phyloP scores from a whole-genome alignment of 2,329 filamentous ascomycete genomes.

The Fusarium brevicatenulatum region DNA sequence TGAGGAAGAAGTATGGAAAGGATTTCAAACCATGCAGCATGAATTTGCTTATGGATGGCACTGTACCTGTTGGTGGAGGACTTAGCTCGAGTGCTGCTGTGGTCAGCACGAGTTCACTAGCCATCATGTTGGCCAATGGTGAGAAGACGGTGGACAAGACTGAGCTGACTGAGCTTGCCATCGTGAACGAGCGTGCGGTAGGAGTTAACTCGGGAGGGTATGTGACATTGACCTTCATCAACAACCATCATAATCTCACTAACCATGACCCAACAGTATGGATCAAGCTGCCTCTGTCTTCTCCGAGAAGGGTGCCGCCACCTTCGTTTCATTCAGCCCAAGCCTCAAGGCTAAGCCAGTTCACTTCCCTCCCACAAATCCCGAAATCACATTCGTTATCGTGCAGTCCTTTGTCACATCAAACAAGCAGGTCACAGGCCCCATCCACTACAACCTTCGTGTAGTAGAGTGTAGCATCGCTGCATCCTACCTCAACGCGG shows the following conservation, averaged over 20 bases:
- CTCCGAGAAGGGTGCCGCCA: constrained; percentile 83
- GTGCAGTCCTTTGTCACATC: constrained; percentile 94
- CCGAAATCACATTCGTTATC: constrained; percentile 90
- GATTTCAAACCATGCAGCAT: constrained; percentile 76
- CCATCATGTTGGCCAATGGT: constrained; percentile 87
- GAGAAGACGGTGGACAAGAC: constrained; percentile 85
- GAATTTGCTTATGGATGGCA: constrained; percentile 90
- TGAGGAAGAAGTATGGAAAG: constrained; percentile 72
- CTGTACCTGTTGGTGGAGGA: constrained; percentile 90
- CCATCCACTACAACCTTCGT: constrained; percentile 94
- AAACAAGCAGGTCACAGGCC: constrained; percentile 93
- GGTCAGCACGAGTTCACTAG: constrained; percentile 87
- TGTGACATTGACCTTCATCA: constrained; percentile 44
- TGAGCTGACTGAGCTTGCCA: constrained; percentile 89
- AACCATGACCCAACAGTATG: constrained; percentile 70
- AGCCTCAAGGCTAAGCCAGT: constrained; percentile 80
- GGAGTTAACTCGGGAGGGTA: constrained; percentile 96
- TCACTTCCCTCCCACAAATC: constrained; percentile 81
- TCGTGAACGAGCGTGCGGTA: constrained; percentile 92
- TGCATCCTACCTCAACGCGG: constrained; percentile 72
- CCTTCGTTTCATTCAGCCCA: constrained; percentile 91
- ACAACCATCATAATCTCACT: background rate
- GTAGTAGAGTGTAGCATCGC: constrained; percentile 96
- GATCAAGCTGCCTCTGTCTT: constrained; percentile 97
- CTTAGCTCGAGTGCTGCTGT: constrained; percentile 95